A percentile compares a stretch with the other conserved stretches of the same genome.
These are phyloP conservation scores for Vishniacozyma victoriae DNA, from an alignment of 768 basidiomycete species.

Conservation along the genomic window DNA sequence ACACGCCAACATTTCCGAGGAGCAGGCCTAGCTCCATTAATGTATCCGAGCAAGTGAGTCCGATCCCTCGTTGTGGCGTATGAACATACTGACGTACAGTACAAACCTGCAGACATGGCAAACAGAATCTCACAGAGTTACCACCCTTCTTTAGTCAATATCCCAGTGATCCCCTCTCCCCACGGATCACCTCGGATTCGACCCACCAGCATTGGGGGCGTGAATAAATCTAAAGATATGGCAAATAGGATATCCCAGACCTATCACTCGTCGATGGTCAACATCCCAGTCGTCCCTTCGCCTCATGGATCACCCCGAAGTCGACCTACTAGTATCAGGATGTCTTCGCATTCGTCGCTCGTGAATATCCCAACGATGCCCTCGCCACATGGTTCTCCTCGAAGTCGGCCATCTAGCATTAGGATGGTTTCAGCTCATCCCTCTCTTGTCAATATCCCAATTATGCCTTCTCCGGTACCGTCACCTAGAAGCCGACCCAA, in stretches of 20 bases:
- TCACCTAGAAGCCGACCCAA: conserved; percentile 12
- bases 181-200: no score
- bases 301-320: conserved; percentile 1
- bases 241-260: background rate
- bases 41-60: no score
- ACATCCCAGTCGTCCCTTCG: background rate
- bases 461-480: no score
- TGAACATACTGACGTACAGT: no score
- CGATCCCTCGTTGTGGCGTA: no score
- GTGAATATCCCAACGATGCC: background rate
- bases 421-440: no score
- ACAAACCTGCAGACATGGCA: background rate
- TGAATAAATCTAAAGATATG: background rate
- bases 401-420: background rate
- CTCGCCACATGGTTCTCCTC: no score
- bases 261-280: conserved; percentile 2
- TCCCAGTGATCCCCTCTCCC: no score
- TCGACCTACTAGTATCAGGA: conserved; percentile 11
- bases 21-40: no score
- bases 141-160: conserved; percentile 1
- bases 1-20: no score
- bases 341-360: background rate
- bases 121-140: background rate
- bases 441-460: no score
- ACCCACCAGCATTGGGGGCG: background rate